Percentiles rank a stretch among this genome's conserved stretches.
Evolutionary conservation across 2,329 filamentous ascomycete species (phyloP).

Genomic region (Hypoxylon sp.): DNA sequence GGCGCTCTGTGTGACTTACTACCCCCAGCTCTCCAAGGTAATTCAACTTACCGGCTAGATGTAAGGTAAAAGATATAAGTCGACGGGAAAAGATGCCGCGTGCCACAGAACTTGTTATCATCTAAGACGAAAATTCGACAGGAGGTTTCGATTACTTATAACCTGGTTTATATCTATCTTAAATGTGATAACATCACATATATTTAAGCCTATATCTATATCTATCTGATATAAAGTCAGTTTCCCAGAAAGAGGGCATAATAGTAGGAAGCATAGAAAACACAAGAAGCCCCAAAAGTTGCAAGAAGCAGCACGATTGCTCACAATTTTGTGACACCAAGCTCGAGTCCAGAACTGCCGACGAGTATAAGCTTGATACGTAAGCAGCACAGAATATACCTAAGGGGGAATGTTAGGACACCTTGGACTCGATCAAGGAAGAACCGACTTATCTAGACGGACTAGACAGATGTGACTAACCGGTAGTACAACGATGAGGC

Average conservation of each 20-base stretch:
- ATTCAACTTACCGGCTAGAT: not conserved
- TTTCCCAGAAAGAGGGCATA: not conserved
- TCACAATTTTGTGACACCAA: not conserved
- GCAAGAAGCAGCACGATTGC: not conserved
- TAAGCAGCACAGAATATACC: not conserved
- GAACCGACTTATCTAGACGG: not conserved
- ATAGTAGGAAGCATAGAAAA: not conserved
- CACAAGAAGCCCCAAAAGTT: not conserved
- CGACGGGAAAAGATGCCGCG: not conserved
- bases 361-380: not conserved
- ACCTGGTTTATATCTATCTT: not conserved
- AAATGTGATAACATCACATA: not conserved
- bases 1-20: conserved; percentile 5
- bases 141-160: too few relatives aligned
- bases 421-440: too few relatives aligned
- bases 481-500: not conserved
- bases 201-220: not conserved
- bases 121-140: not conserved
- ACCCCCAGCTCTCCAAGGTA: not conserved
- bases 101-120: too few relatives aligned
- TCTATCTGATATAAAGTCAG: not conserved
- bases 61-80: not conserved
- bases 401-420: too few relatives aligned
- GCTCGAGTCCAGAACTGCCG: not conserved
- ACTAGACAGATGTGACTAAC: not conserved